Evolutionary conservation across 73 alveolate species (phyloP), one percentile per base, ranked within the genome.

Genomic region (Chromera velia): DNA sequence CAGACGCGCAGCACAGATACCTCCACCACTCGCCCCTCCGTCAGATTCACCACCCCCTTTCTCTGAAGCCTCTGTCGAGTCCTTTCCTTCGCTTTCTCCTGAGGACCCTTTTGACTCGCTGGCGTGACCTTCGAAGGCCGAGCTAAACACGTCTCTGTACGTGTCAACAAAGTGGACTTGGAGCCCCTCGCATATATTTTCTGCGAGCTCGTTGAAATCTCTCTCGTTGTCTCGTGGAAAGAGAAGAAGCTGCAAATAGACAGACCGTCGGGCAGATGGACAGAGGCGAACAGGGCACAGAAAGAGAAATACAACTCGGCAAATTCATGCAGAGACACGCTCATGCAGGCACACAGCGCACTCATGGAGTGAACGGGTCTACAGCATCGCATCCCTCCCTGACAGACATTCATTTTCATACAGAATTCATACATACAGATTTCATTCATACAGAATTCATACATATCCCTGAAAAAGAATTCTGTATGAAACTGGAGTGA

Each of bases 111-210:
- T n/a, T n/a, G n/a, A n/a, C n/a, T n/a, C n/a, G n/a, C n/a, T n/a
- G n/a, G n/a, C n/a, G n/a, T n/a, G n/a, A n/a, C n/a, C n/a, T n/a
- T n/a, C 79, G 27, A 78, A 78, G 40, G 85, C 85, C 10, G 46
- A 62, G 27, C 65, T 47, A 70, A 68, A 78, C 78, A 78, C 85
- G 31, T 78, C 85, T 31, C 68, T 73, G 70, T 66, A 78, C 73
- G 67, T 77, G 78, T 67, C 78, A 64, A 78, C 85, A 27, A 78
- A 78, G 55, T 67, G 79, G 0, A 75, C 85, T 10, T 75, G 67
- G 34, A 78, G 73, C 1, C 85, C 85, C n/a, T 18, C 68, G 6
- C 24, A 29, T 17, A 55, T 9, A 0, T 1, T 0, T 13, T 22
- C 27, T 6, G 69, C 69, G 31, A 22, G 69, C 69, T 55, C 27